These are phyloP conservation scores for Berkeleyomyces basicola DNA, from an alignment of 2,329 filamentous ascomycete species.

Conservation along the genomic window DNA sequence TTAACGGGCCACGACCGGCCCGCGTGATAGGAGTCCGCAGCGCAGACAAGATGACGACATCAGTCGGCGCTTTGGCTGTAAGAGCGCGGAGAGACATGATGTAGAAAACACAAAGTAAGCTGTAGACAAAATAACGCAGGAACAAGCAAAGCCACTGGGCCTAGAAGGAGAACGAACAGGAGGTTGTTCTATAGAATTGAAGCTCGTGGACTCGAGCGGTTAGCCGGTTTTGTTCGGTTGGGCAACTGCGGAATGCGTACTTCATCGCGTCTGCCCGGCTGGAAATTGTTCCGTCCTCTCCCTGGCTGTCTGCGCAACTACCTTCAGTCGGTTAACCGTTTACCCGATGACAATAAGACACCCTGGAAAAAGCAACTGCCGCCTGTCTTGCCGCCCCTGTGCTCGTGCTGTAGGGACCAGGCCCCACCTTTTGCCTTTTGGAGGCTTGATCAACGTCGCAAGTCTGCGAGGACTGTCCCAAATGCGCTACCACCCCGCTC, in stretches of 20 bases:
- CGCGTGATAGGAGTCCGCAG: slow-evolving; percentile 79
- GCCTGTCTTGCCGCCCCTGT: neutral
- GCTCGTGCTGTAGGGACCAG: neutral
- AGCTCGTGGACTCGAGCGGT: neutral
- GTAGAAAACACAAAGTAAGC: neutral
- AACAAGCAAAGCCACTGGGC: neutral
- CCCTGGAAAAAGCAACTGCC: neutral
- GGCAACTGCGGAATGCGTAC: neutral
- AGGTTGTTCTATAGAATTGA: neutral
- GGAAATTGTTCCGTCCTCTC: neutral
- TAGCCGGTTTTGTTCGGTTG: neutral
- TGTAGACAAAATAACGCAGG: neutral
- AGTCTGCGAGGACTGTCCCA: too few species aligned
- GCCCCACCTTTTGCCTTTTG: neutral
- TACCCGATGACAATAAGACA: neutral
- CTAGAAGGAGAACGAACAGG: neutral
- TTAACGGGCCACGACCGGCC: slow-evolving; percentile 80
- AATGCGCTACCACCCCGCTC: neutral
- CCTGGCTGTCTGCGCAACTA: neutral
- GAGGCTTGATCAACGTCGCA: too few species aligned
- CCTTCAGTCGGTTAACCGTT: neutral
- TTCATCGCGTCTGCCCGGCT: neutral
- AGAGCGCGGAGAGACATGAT: slow-evolving; percentile 3
- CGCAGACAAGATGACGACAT: slow-evolving; percentile 89
- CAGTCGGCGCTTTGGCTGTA: slow-evolving; percentile 21